Evolutionary conservation across 2,329 filamentous ascomycete genomes (phyloP).

Genomic region (Colletotrichum sidae): DNA sequence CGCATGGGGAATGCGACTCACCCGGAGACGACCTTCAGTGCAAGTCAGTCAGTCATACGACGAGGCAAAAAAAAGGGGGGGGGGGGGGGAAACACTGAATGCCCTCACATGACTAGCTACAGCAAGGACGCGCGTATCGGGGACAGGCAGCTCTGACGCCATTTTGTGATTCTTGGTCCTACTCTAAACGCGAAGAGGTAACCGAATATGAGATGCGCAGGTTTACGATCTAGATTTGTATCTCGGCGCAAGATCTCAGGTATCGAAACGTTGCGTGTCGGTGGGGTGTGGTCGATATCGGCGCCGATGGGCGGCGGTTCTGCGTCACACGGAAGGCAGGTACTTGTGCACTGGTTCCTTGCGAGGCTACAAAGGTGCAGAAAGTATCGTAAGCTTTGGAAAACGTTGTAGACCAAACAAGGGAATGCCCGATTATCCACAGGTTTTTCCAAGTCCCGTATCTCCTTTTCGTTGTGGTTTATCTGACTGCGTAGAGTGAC

Average conservation of each 20-base stretch:
- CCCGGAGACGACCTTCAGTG: slow-evolving; percentile 57
- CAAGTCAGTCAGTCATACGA: slow-evolving; percentile 39
- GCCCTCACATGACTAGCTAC: slow-evolving; percentile 91
- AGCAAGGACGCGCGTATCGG: slow-evolving; percentile 79
- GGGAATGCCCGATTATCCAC: too few species aligned
- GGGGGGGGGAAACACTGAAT: not conserved
- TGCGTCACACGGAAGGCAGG: not conserved
- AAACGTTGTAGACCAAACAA: too few species aligned
- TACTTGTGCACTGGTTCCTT: not conserved
- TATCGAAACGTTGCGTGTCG: slow-evolving; percentile 20
- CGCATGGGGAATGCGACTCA: slow-evolving; percentile 40
- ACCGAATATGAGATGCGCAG: too few species aligned
- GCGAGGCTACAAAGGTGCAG: too few species aligned
- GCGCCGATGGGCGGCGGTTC: slow-evolving; percentile 22
- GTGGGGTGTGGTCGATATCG: slow-evolving; percentile 11
- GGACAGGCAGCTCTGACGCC: slow-evolving; percentile 57
- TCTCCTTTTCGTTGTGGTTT: slow-evolving; percentile 4
- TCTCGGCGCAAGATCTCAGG: not conserved
- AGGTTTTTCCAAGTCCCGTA: not conserved
- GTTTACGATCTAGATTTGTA: not conserved
- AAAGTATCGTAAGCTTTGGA: too few species aligned
- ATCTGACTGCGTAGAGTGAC: slow-evolving; percentile 9
- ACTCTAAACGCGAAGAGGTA: not conserved
- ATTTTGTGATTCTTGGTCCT: slow-evolving; percentile 41
- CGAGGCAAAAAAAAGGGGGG: not conserved